Evolutionary conservation across 768 basidiomycete species (phyloP), one percentile per base, ranked within the genome.

Genomic region (Tubosaeta brunneosetosa): DNA sequence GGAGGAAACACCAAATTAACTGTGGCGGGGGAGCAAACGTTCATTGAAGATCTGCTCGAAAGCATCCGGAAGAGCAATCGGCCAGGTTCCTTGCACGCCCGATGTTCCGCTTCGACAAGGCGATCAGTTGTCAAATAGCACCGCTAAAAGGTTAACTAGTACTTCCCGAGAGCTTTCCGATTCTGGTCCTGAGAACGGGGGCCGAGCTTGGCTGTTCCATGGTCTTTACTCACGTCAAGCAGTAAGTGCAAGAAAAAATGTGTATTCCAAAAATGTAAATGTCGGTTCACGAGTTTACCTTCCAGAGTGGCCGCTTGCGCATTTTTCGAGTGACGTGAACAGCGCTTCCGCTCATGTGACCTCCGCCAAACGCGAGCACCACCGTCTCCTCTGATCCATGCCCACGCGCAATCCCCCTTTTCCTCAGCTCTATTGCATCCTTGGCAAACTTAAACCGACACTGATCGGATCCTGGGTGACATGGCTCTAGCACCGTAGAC

Each of bases 361-460:
- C 77, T 55, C 83, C 86, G 52, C 88, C 88, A 71, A 94, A 92
- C 34, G 90, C 91, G 60, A 94, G 76, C 48, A 95, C 91, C 40
- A 94, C 91, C n/a, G 88, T 90, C 72, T 94, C 91, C 69, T 90
- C 88, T 54, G 82, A 83, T 51, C 86, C 83, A 55, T 78, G 73
- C 49, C 82, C 85, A 56, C 84, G 82, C 43, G 82, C 79, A 65
- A 84, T 78, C n/a, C 84, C 83, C 64, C 82, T 83, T 71, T 91
- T 94, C 60, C 92, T 79, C 61, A 85, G 62, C 61, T 90, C 87
- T 62, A 94, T 86, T 12, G 85, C 89, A 58, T 91, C 90, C 70
- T 94, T 94, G 4, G 91, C 91, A 71, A 94, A 94, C 63, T 86
- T 87, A 74, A 94, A 97, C 43, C 92, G 83, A 55, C 83, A 81